phyloP scores from a whole-genome alignment of 192 early-diverging fungal genomes.

The Podila epigama region DNA sequence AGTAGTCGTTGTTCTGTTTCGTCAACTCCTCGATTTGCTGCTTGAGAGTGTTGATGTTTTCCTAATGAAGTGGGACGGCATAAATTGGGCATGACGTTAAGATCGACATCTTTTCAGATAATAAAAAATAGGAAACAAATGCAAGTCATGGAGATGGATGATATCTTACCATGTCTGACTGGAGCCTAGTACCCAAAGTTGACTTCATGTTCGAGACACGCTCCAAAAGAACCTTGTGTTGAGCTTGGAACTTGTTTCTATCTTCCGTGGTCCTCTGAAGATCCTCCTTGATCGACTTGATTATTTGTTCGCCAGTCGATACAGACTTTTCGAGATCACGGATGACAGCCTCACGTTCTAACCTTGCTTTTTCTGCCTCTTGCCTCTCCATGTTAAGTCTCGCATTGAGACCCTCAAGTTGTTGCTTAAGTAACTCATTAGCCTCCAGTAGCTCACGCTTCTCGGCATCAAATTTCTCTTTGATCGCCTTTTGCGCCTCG shows the following conservation, averaged over 20 bases:
- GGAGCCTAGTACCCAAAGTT: slow-evolving; percentile 80
- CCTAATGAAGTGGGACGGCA: slow-evolving; percentile 16
- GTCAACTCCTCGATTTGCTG: slow-evolving; percentile 65
- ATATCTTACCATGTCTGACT: slow-evolving; percentile 72
- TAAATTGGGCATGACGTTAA: too few relatives aligned
- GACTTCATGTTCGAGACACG: slow-evolving; percentile 83
- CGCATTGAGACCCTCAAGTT: slow-evolving; percentile 43
- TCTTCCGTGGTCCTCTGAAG: slow-evolving; percentile 51
- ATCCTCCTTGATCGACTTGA: slow-evolving; percentile 30
- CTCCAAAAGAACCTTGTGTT: slow-evolving; percentile 76
- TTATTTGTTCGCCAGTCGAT: not conserved
- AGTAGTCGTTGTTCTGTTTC: slow-evolving; percentile 62
- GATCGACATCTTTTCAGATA: too few relatives aligned
- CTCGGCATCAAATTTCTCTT: slow-evolving; percentile 45
- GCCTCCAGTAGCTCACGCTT: not conserved
- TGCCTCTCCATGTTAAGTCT: slow-evolving; percentile 29
- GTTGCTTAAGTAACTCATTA: slow-evolving; percentile 16
- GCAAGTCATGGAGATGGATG: not conserved
- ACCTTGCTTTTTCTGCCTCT: not conserved
- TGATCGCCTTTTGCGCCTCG: slow-evolving; percentile 21
- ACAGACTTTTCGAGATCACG: slow-evolving; percentile 18
- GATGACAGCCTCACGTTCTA: slow-evolving; percentile 15
- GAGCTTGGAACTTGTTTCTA: slow-evolving; percentile 57
- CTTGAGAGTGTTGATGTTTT: slow-evolving; percentile 62
- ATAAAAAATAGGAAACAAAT: too few relatives aligned